Base-by-base conservation (phyloP, 495 filamentous ascomycete species). In the Xylaria sp. region DNA sequence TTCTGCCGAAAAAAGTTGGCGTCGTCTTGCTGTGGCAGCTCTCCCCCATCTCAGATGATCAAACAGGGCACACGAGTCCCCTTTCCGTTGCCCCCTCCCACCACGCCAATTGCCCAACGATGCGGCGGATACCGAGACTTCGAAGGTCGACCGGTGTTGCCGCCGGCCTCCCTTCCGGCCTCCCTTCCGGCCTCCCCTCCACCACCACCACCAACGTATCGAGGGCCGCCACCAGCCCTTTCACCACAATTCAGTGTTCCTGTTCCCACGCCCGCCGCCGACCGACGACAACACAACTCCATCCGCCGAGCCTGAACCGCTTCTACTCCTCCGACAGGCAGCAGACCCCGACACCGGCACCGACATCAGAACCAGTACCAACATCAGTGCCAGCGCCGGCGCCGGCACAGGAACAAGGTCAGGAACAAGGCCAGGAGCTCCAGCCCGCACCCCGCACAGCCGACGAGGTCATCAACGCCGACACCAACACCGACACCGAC, bases 51-150 rank as follows among this genome's bases (percentile, higher is more conserved):
- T n/a, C n/a, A n/a, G n/a, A n/a, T n/a, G n/a, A n/a, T n/a, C n/a
- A n/a, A n/a, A n/a, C n/a, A n/a, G n/a, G n/a, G n/a, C n/a, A n/a
- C n/a, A n/a, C n/a, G n/a, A n/a, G n/a, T n/a, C n/a, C n/a, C n/a
- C n/a, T n/a, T n/a, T n/a, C n/a, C n/a, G n/a, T n/a, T n/a, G n/a
- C n/a, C n/a, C n/a, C 24, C 29, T 31, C 9, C 58, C 33, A 43
- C 19, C 26, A 48, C 46, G 44, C 66, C 29, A 33, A 48, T 37
- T 26, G 24, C 9, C 63, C 58, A 50, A 78, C 43, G 65, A 80
- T 80, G 78, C 75, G 75, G 14, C 75, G 77, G 46, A 76, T 80
- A 80, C 52, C 75, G 29, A 76, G 73, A 46, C 61, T 80, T 29
- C 69, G 72, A 67, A 65, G 71, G 71, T 70, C 71, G 21, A n/a